Base-by-base conservation (phyloP, 805 yeast genomes). In the Wickerhamiella cacticola region DNA sequence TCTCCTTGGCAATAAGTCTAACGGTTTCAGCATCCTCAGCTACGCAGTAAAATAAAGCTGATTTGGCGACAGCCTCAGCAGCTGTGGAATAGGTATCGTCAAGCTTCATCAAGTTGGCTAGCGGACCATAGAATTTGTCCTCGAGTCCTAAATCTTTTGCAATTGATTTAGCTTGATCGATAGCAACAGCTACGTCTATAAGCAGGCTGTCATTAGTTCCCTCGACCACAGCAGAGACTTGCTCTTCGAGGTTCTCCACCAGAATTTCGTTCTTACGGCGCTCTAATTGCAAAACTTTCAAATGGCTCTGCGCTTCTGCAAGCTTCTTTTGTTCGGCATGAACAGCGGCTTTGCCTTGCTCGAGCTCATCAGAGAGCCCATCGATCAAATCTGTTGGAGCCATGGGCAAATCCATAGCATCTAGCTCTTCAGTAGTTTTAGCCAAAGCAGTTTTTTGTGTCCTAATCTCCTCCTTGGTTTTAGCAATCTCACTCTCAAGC, bases 21-120 rank as follows among this genome's bases (percentile, higher is more conserved):
- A 96, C 97, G 2, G 94, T 84, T 46, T 74, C 78, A 52, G 89
- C 95, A 36, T 72, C 79, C 58, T 87, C 95, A 12, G 89, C 97
- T 21, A 92, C 92, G 25, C 89, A 78, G 60, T 89, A 85, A 58
- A 87, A 88, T 46, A 92, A 66, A 2, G 94, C 74, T 51, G 76
- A 79, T 1, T 96, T 96, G 19, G 94, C 96, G 42, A 86, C 75
- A 1, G 82, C 88, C 60, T 92, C 97, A 1, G 80, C 84, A 1
- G 96, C 95, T 1, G 79, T 73, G 58, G 80, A 80, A 59, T 85
- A 88, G 57, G 83, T 83, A 47, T 82, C 87, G 53, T 81, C 81
- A 3, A 85, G 89, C 49, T 73, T 73, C 46, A 92, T 81, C 26
- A 92, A 68, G 53, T 87, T 95, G 34, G 94, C 92, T 15, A 92